Evolutionary conservation across 345 rosid genomes (phyloP), one percentile per base, ranked within the genome.

Genomic region (Ricinus communis): DNA sequence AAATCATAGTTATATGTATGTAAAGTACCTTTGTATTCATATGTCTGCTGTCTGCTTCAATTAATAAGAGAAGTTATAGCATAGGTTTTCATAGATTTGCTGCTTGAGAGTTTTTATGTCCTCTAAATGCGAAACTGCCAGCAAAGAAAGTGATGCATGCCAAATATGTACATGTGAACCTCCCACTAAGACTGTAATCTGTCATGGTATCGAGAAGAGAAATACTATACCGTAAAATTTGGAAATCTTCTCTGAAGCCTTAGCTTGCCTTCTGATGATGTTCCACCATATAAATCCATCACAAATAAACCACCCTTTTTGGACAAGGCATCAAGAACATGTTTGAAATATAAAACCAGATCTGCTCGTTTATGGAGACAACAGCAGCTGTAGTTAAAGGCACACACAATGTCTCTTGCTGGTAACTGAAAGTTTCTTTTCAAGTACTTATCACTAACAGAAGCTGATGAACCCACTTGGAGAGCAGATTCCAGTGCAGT

Each of bases 381-480:
- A 72, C 96, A 93, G 11, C 97, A 91, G 77, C 98, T 93, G 78
- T 85, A 93, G 76, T 93, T 91, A 70, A 93, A 93, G 76, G 98
- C 97, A 68, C 96, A 93, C 25, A 93, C 85, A 6, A 91, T 89
- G 80, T 93, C 98, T 77, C 94, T 88, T 53, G 87, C 84, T 10
- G 88, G 87, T 46, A 87, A 76, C 0, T 49, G 62, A 55, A 60
- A 66, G 52, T 78, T 82, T 72, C 64, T 78, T 82, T 73, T 79
- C 27, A 47, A 0, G 80, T 58, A 43, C 67, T 76, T 72, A 68
- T 83, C 71, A 57, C 71, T 65, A 8, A 57, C 40, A 27, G 71
- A 74, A 70, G 57, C 62, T 38, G 60, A 14, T 25, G 75, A 71
- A 62, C 60, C 59, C 50, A 14, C 65, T 50, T 60, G 70, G 64